These are phyloP conservation scores for Fusarium euwallaceae DNA, from an alignment of 2,329 filamentous ascomycete species.

Conservation along the genomic window DNA sequence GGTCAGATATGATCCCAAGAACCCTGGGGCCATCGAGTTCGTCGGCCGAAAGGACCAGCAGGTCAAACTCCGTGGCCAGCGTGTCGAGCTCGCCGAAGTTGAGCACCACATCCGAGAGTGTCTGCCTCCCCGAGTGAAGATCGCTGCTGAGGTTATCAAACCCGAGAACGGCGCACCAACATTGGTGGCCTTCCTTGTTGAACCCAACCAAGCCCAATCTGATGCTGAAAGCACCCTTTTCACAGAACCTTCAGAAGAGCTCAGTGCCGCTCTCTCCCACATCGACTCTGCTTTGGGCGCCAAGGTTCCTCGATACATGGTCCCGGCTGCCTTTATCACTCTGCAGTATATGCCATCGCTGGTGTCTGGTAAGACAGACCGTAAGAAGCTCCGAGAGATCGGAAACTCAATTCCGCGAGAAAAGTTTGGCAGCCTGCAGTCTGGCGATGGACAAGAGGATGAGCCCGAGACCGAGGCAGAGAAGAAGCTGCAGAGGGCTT, in stretches of 20 bases:
- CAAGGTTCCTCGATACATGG: slow-evolving; percentile 61
- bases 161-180: slow-evolving; percentile 46
- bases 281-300: slow-evolving; percentile 51
- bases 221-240: slow-evolving; percentile 28
- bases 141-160: slow-evolving; percentile 53
- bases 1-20: not conserved
- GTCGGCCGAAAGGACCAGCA: slow-evolving; percentile 71
- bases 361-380: slow-evolving; percentile 64
- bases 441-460: not conserved
- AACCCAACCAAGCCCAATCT: slow-evolving; percentile 7
- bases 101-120: slow-evolving; percentile 59
- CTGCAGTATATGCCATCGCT: slow-evolving; percentile 60
- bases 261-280: slow-evolving; percentile 32
- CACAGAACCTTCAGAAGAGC: slow-evolving; percentile 50
- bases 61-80: slow-evolving; percentile 74
- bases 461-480: not conserved
- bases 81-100: slow-evolving; percentile 58
- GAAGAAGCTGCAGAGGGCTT: slow-evolving; percentile 43
- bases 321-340: slow-evolving; percentile 62
- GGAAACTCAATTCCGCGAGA: not conserved
- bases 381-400: slow-evolving; percentile 31
- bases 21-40: not conserved
- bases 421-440: not conserved
- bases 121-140: slow-evolving; percentile 55
- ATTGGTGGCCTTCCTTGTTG: slow-evolving; percentile 30